Base-by-base conservation (phyloP, 148 eudicot species). In the Nyssa sinensis region DNA sequence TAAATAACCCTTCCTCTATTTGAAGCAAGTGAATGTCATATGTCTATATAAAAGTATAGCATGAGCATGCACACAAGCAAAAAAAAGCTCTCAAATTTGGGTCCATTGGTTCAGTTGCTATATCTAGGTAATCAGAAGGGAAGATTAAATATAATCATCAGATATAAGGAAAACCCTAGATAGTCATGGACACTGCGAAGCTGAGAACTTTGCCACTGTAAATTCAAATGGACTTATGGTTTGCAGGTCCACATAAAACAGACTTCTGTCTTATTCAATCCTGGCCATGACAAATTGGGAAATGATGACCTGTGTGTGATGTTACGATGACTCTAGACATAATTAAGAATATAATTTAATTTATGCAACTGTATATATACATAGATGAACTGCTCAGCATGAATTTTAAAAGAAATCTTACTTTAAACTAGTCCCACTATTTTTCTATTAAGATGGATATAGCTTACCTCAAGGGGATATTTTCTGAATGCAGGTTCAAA, bases 401-500 rank as follows among this genome's bases (percentile, higher is more conserved):
- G 51, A 44, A 19, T 44, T 12, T 49, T 62, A 19, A 32, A 55
- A 16, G 59, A 27, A 58, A 33, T 1, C 7, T 25, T 23, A 59
- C 51, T 21, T 24, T 4, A 34, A 35, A 24, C 32, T 34, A 13
- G 13, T 60, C 44, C 31, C 13, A 39, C 13, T 24, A 68, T 23
- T n/a, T 31, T 34, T n/a, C 5, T 7, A 30, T 37, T 28, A 7
- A 44, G 67, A 62, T 58, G 31, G 58, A 64, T 39, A 47, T 59
- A 75, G 19, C 79, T 83, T 73, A 90, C 98, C 96, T 95, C 97
- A 29, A 95, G 94, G 62, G 98, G 98, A 71, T 90, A 87, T 74
- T 83, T 79, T 57, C 90, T 77, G 71, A 95, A 95, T 23, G 98
- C 97, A 60, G 98, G 96, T 81, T 95, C 97, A 69, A 95, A 95